Conservation (phyloP, 2,329 filamentous ascomycete genomes). For the Fusarium nurragi region DNA sequence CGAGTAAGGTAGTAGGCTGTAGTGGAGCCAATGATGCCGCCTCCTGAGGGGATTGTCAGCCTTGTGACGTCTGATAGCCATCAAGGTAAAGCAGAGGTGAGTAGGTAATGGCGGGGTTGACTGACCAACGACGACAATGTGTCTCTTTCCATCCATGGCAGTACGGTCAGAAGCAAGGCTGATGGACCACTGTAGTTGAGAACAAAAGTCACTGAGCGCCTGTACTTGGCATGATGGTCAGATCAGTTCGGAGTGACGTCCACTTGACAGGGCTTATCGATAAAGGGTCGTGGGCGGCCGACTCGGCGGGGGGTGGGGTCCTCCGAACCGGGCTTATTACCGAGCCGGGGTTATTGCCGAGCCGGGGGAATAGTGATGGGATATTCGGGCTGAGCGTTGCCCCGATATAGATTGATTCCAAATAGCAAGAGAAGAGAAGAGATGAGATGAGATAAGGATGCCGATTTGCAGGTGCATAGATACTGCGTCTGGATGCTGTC, state of each 20-base stretch:
- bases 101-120: conserved; percentile 15
- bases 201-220: not conserved
- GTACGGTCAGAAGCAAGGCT: not conserved
- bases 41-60: conserved; percentile 63
- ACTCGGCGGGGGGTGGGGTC: not conserved
- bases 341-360: conserved; percentile 36
- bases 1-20: conserved; percentile 91
- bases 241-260: conserved; percentile 25
- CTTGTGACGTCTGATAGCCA: conserved; percentile 1
- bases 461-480: not conserved
- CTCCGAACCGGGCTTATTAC: conserved; percentile 26
- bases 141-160: conserved; percentile 51
- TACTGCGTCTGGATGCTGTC: not conserved
- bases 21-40: conserved; percentile 91
- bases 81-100: not conserved
- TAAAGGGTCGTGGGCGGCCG: not conserved
- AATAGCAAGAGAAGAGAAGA: not conserved
- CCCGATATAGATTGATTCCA: conserved; percentile 20
- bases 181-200: not conserved
- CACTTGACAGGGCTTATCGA: conserved; percentile 12
- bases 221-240: conserved; percentile 15
- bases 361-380: conserved; percentile 22
- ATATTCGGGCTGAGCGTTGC: conserved; percentile 10
- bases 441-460: conserved; percentile 1
- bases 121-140: conserved; percentile 63